Evolutionary conservation across 2,329 filamentous ascomycete species (phyloP).

Genomic region (Tolypocladium pustulatum): DNA sequence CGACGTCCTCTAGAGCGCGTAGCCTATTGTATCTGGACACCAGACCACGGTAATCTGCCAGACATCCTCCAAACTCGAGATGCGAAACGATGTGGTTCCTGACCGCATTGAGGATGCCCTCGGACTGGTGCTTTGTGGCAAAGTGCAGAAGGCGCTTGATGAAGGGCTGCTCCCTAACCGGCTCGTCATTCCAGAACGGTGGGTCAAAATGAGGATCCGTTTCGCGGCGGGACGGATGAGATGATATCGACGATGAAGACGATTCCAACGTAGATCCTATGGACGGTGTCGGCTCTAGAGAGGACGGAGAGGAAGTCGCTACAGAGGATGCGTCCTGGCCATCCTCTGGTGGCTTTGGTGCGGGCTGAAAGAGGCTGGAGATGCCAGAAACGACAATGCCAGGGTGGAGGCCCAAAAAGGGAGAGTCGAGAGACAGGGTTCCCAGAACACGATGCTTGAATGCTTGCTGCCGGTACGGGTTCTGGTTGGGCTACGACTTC

Average conservation of each 20-base stretch:
- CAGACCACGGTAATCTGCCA: conserved; percentile 66
- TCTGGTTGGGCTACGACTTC: conserved; percentile 19
- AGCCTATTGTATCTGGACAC: conserved; percentile 60
- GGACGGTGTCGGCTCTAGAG: conserved; percentile 7
- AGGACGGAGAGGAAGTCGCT: conserved; percentile 6
- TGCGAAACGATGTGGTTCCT: conserved; percentile 69
- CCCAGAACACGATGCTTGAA: conserved; percentile 72
- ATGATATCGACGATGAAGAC: conserved; percentile 2
- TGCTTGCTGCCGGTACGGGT: conserved; percentile 22
- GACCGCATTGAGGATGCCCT: conserved; percentile 59
- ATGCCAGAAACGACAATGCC: conserved; percentile 77
- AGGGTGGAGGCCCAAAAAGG: conserved; percentile 80
- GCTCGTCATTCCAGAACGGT: conserved; percentile 63
- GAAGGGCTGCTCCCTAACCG: conserved; percentile 57
- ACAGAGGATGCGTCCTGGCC: neutral
- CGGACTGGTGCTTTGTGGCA: conserved; percentile 64
- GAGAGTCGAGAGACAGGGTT: conserved; percentile 73
- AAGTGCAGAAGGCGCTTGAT: conserved; percentile 64
- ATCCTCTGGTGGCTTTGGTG: conserved; percentile 15
- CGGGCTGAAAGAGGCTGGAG: conserved; percentile 59
- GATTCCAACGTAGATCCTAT: conserved; percentile 5
- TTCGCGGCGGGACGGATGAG: conserved; percentile 7
- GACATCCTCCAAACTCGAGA: conserved; percentile 70
- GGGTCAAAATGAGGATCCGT: conserved; percentile 63
- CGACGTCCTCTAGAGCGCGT: conserved; percentile 60